Conservation (phyloP, 495 filamentous ascomycete genomes). For the Baudoinia panamericana region DNA sequence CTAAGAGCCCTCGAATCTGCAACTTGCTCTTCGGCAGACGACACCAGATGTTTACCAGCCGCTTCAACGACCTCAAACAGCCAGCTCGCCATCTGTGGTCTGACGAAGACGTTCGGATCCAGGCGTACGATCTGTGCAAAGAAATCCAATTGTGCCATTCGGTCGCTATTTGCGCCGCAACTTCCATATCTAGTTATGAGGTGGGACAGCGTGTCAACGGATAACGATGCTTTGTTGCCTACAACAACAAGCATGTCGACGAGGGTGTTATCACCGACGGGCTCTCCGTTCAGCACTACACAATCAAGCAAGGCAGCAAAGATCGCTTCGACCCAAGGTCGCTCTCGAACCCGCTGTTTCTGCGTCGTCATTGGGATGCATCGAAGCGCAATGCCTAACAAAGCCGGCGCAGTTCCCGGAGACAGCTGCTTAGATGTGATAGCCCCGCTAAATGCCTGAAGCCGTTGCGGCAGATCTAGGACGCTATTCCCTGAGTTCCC, state of each 20-base stretch:
- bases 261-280: background rate
- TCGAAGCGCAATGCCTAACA: constrained; percentile 25
- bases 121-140: constrained; percentile 1
- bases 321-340: constrained; percentile 26
- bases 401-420: constrained; percentile 13
- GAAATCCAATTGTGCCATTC: background rate
- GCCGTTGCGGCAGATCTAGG: background rate
- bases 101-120: background rate
- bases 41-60: too few species aligned
- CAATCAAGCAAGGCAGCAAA: constrained; percentile 24
- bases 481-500: background rate
- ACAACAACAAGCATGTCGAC: constrained; percentile 2
- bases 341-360: constrained; percentile 19
- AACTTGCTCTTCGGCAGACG: background rate
- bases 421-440: constrained; percentile 1
- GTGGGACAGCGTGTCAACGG: background rate
- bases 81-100: background rate
- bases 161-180: too few species aligned
- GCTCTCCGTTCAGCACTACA: constrained; percentile 2
- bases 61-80: constrained; percentile 4
- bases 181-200: background rate
- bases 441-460: background rate
- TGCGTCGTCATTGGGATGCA: constrained; percentile 14
- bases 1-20: background rate
- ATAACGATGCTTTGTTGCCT: background rate